Base-by-base conservation (phyloP, 805 yeast genomes). In the Wickerhamiella nectarea region DNA sequence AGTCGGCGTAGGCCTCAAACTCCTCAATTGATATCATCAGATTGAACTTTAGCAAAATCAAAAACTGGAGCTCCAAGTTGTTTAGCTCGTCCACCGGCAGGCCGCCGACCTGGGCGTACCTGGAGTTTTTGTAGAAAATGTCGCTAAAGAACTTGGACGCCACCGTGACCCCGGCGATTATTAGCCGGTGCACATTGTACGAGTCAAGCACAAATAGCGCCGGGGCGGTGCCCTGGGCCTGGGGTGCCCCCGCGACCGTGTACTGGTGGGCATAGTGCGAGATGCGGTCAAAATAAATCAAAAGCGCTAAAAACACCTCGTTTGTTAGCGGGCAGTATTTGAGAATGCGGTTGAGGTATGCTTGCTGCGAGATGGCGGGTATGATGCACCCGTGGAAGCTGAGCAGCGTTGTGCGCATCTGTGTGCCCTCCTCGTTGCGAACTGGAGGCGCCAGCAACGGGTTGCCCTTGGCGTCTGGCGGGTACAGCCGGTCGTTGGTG, bases 301-400 rank as follows among this genome's bases (percentile, higher is more conserved):
- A 68, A 28, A 91, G 64, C 31, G 95, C 79, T 38, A 91, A 65
- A 61, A 87, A 91, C 26, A 91, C 97, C 59, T 91, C 97, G 62
- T 89, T 89, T 2, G 98, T 87, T n/a, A 91, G 91, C 0, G 99
- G 97, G 61, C 99, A 91, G 64, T 91, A 91, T 62, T 89, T 89
- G 59, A 89, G 74, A 22, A 91, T 89, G 57, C 98, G 76, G 35
- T 84, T 74, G 47, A 91, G 69, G 59, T 91, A 91, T 17, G 94
- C 91, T 55, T 85, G 86, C 38, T 91, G 70, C 10, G 87, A 75
- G 43, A 91, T 91, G n/a, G 93, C 95, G 1, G 98, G 98, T 8
- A 91, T 79, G 57, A 89, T 93, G 46, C 94, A 78, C 14, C 98
- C 98, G 61, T 86, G 95, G 60, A 91, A 91, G 37, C 95, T 91